Percentiles rank a stretch among this genome's conserved stretches.
These are phyloP conservation scores for Linnemannia zychae DNA, from an alignment of 192 early-diverging fungal genomes.

Conservation along the genomic window DNA sequence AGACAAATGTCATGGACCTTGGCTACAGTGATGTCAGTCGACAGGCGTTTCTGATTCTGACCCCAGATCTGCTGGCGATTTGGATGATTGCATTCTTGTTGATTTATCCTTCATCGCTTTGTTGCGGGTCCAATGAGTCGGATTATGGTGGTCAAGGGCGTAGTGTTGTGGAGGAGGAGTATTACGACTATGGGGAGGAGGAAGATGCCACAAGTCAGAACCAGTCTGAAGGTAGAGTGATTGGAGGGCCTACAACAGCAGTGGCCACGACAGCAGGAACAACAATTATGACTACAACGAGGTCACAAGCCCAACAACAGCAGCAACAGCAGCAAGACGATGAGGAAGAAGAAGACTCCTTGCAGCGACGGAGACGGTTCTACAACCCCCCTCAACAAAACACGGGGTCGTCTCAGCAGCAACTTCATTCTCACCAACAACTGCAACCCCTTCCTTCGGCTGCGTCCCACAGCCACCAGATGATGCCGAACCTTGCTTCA, in stretches of 20 bases:
- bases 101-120: constrained; percentile 14
- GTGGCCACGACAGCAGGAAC: neutral
- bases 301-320: constrained; percentile 10
- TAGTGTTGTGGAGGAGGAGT: neutral
- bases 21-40: neutral
- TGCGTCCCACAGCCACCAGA: neutral
- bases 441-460: neutral
- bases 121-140: neutral
- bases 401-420: neutral
- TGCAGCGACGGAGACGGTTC: neutral
- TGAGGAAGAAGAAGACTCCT: neutral
- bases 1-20: constrained; percentile 41
- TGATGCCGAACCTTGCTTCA: neutral
- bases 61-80: constrained; percentile 36
- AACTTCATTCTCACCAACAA: neutral
- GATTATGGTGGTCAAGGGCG: neutral
- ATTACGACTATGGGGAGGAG: neutral
- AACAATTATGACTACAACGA: neutral
- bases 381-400: neutral
- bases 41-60: constrained; percentile 25
- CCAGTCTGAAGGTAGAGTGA: neutral
- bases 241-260: neutral
- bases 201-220: no score
- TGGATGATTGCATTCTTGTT: constrained; percentile 13
- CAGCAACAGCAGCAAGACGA: neutral